Evolutionary conservation across 2,329 filamentous ascomycete species (phyloP).

Genomic region (Epichloe brachyelytri): DNA sequence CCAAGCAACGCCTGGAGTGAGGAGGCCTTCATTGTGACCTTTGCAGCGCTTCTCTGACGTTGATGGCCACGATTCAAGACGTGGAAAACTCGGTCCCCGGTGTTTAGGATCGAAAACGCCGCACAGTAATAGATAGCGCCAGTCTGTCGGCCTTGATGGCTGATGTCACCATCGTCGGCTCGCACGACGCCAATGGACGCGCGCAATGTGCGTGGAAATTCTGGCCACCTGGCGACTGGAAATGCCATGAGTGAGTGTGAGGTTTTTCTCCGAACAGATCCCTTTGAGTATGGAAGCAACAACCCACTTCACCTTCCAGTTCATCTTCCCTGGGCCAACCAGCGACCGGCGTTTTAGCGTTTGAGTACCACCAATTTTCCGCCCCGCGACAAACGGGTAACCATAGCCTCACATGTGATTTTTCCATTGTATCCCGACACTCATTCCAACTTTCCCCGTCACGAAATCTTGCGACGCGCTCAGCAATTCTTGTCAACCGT

Average conservation of each 20-base stretch:
- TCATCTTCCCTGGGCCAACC: constrained; percentile 1
- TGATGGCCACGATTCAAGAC: not conserved
- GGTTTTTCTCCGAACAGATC: no score
- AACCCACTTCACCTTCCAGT: not conserved
- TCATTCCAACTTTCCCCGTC: not conserved
- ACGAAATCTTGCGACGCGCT: not conserved
- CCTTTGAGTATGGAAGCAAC: not conserved
- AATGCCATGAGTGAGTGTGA: no score
- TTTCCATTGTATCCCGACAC: not conserved
- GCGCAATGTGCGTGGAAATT: not conserved
- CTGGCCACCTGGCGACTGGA: no score
- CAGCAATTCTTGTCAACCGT: not conserved
- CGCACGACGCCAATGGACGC: not conserved
- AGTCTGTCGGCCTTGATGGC: no score
- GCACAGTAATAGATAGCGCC: no score
- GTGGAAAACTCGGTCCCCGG: no score
- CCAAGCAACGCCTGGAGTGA: constrained; percentile 16
- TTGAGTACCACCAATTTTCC: not conserved
- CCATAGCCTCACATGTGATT: not conserved
- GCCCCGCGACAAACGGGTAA: not conserved
- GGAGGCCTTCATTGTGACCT: constrained; percentile 20
- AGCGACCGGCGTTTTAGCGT: not conserved
- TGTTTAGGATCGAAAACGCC: no score
- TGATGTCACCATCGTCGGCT: no score
- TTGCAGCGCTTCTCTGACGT: not conserved